These are phyloP conservation scores for Bocquillonia castaneifolia DNA, from an alignment of 441 rosid genomes.

Conservation along the genomic window DNA sequence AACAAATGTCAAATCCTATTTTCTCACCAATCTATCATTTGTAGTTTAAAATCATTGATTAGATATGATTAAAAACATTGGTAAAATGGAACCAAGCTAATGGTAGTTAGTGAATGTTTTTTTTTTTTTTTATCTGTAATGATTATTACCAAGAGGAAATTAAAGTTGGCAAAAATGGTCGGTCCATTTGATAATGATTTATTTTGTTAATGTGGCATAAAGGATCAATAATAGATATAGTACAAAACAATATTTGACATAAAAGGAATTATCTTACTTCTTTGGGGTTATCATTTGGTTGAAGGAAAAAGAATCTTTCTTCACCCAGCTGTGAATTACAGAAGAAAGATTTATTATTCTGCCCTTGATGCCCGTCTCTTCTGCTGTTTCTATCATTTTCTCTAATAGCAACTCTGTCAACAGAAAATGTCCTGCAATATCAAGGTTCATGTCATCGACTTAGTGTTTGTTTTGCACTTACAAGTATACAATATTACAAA, in stretches of 20 bases:
- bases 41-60: too few relatives aligned
- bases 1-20: not conserved
- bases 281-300: constrained; percentile 54
- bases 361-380: constrained; percentile 61
- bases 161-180: not conserved
- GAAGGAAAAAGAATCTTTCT: constrained; percentile 57
- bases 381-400: constrained; percentile 76
- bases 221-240: not conserved
- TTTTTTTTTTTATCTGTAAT: too few relatives aligned
- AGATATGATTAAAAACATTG: too few relatives aligned
- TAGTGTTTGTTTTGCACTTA: too few relatives aligned
- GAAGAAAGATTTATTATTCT: constrained; percentile 84
- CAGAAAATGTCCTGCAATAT: constrained; percentile 75
- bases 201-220: too few relatives aligned
- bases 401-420: constrained; percentile 72
- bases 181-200: not conserved
- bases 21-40: too few relatives aligned
- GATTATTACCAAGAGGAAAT: not conserved
- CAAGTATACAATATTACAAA: too few relatives aligned
- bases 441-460: not conserved
- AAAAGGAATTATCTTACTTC: constrained; percentile 36
- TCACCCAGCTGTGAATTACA: constrained; percentile 80
- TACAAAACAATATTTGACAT: too few relatives aligned
- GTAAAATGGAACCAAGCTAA: too few relatives aligned
- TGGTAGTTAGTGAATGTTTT: too few relatives aligned